Percentiles rank a stretch among this genome's conserved stretches.
phyloP scores from a whole-genome alignment of 2,329 filamentous ascomycete species.

The Microdochium trichocladiopsis region DNA sequence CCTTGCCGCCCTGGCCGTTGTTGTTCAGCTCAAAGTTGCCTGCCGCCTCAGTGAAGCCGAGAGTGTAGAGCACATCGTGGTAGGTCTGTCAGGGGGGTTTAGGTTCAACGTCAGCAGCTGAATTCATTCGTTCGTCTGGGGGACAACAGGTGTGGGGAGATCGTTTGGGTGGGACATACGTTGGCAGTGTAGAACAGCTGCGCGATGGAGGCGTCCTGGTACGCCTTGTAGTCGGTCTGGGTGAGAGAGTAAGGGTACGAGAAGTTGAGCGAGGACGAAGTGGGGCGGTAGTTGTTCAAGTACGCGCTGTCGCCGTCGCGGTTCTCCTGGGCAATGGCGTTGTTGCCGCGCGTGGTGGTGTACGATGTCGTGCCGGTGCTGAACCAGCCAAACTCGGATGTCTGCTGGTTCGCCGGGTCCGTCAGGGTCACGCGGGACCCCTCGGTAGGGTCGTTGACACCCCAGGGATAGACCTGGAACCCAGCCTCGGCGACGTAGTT shows the following conservation, averaged over 20 bases:
- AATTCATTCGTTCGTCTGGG: background rate
- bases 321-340: slow-evolving; percentile 47
- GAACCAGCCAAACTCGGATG: slow-evolving; percentile 48
- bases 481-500: slow-evolving; percentile 50
- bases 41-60: slow-evolving; percentile 50
- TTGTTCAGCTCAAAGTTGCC: slow-evolving; percentile 56
- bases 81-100: slow-evolving; percentile 23
- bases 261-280: slow-evolving; percentile 33
- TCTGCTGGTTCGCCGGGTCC: slow-evolving; percentile 38
- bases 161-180: slow-evolving; percentile 3
- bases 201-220: slow-evolving; percentile 46
- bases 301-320: slow-evolving; percentile 34
- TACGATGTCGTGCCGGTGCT: slow-evolving; percentile 38
- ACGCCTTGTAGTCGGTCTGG: slow-evolving; percentile 27
- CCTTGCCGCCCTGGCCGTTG: slow-evolving; percentile 42
- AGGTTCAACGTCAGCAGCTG: no score
- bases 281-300: slow-evolving; percentile 43
- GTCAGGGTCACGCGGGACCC: slow-evolving; percentile 33
- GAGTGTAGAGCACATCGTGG: slow-evolving; percentile 49
- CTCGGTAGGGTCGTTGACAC: slow-evolving; percentile 44
- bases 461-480: slow-evolving; percentile 50
- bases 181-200: slow-evolving; percentile 57
- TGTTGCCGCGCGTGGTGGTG: slow-evolving; percentile 51
- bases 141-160: background rate
- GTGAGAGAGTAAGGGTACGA: slow-evolving; percentile 32